phyloP scores from a whole-genome alignment of 2,329 filamentous ascomycete species.

The Paecilomyces fulvus region DNA sequence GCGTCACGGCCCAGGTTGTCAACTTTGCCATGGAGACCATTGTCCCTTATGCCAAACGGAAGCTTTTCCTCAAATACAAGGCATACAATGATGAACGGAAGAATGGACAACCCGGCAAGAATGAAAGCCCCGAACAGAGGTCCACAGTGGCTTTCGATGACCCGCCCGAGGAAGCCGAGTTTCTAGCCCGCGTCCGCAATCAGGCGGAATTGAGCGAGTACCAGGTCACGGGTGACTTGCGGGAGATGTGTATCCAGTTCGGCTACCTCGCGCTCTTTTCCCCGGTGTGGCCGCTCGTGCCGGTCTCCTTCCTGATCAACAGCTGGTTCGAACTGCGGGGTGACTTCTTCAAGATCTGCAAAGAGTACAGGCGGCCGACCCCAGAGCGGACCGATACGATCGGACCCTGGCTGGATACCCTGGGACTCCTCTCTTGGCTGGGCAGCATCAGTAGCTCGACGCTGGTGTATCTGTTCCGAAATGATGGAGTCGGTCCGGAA shows the following conservation, averaged over 20 bases:
- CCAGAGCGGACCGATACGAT: constrained; percentile 90
- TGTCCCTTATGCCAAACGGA: constrained; percentile 76
- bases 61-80: constrained; percentile 64
- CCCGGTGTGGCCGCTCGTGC: constrained; percentile 85
- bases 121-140: constrained; percentile 15
- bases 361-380: constrained; percentile 79
- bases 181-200: constrained; percentile 72
- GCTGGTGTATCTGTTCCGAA: constrained; percentile 72
- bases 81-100: constrained; percentile 22
- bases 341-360: constrained; percentile 91
- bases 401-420: constrained; percentile 82
- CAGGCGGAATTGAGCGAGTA: constrained; percentile 82
- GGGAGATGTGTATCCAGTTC: constrained; percentile 89
- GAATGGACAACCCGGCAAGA: constrained; percentile 7
- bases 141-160: constrained; percentile 51
- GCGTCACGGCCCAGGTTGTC: constrained; percentile 88
- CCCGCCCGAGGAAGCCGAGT: constrained; percentile 67
- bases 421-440: constrained; percentile 87
- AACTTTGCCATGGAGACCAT: constrained; percentile 80
- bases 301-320: constrained; percentile 82
- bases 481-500: constrained; percentile 43
- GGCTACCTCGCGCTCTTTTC: constrained; percentile 90
- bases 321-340: constrained; percentile 94
- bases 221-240: constrained; percentile 81
- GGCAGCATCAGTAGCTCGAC: constrained; percentile 83